Evolutionary conservation across 169 alveolate genomes (phyloP), one percentile per base, ranked within the genome.

Genomic region (Blepharisma undulans): DNA sequence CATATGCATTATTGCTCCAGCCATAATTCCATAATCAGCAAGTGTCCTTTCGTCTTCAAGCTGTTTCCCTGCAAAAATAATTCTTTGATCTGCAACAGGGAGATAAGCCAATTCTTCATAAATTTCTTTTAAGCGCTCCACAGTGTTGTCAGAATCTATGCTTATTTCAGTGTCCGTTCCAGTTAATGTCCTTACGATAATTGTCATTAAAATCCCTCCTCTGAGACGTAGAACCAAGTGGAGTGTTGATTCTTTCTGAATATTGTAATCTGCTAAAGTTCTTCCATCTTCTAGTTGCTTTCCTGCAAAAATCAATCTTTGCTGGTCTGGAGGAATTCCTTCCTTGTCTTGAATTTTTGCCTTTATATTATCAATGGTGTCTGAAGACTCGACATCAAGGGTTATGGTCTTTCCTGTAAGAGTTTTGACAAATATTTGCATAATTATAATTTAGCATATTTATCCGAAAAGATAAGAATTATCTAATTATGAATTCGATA

Each of bases 1-100:
- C 66, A 95, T 92, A 72, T 96, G 98, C 22, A 97, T 80, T 7
- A 97, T 93, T 14, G 97, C 93, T 87, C 93, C 98, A 76, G 91
- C 89, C 78, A 93, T 59, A 22, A 95, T 93, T 72, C 91, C 91
- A 87, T 94, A 96, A 87, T 94, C 93, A 18, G 92, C 78, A 29
- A 96, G 84, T 16, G 96, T 93, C 87, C 94, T 76, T 61, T 93
- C 91, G 71, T 96, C 97, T 78, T 95, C 97, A 85, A 96, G 85
- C 92, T 93, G 92, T 71, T 85, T 92, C 10, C 95, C 94, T 22
- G 92, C 94, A 72, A 94, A 94, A 25, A 93, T 76, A 30, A 96
- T 30, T 72, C 96, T 95, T 74, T 95, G 92, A 78, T 92, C 86
- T 84, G 93, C 94, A 19, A 92, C 86, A 27, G 96, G 95, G 48